phyloP scores from a whole-genome alignment of 2,329 filamentous ascomycete species.

The Phyllosticta citrichinensis region DNA sequence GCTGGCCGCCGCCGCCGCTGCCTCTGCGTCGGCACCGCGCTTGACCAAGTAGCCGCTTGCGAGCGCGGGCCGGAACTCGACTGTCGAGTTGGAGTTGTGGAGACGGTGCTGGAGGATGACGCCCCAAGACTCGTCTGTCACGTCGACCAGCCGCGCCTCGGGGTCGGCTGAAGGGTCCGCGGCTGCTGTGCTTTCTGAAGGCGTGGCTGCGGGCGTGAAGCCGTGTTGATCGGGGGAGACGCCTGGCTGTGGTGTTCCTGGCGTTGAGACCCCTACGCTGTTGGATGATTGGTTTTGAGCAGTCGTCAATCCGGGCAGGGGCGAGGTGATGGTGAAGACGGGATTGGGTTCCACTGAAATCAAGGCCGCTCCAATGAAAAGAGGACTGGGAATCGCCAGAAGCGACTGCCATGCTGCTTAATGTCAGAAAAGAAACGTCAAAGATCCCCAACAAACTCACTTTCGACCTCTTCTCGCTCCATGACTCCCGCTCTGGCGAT shows the following conservation, averaged over 20 bases:
- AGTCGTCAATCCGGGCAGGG: constrained; percentile 14
- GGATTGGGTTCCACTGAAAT: constrained; percentile 57
- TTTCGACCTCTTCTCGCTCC: constrained; percentile 53
- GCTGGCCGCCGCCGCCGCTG: not conserved
- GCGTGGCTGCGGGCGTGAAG: constrained; percentile 58
- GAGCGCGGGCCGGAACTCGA: constrained; percentile 27
- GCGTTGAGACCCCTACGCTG: constrained; percentile 5
- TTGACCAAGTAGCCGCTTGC: constrained; percentile 36
- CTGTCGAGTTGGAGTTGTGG: constrained; percentile 26
- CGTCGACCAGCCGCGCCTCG: constrained; percentile 61
- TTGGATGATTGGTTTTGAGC: constrained; percentile 10
- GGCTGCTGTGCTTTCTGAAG: constrained; percentile 36
- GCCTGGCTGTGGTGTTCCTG: constrained; percentile 21
- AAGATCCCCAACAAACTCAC: constrained; percentile 21
- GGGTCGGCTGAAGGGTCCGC: constrained; percentile 41
- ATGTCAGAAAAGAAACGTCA: no score
- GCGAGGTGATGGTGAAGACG: constrained; percentile 52
- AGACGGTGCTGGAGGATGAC: constrained; percentile 55
- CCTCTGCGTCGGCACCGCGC: constrained; percentile 21
- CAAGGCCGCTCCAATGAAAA: constrained; percentile 39
- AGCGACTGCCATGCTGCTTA: constrained; percentile 24
- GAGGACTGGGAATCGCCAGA: constrained; percentile 25
- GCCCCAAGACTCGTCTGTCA: constrained; percentile 67
- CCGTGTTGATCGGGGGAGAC: constrained; percentile 27
- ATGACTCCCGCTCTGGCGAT: constrained; percentile 62